A percentile compares a stretch with the other conserved stretches of the same genome.
phyloP scores from a whole-genome alignment of 2,329 filamentous ascomycete genomes.

The Pestalotiopsis sp. region DNA sequence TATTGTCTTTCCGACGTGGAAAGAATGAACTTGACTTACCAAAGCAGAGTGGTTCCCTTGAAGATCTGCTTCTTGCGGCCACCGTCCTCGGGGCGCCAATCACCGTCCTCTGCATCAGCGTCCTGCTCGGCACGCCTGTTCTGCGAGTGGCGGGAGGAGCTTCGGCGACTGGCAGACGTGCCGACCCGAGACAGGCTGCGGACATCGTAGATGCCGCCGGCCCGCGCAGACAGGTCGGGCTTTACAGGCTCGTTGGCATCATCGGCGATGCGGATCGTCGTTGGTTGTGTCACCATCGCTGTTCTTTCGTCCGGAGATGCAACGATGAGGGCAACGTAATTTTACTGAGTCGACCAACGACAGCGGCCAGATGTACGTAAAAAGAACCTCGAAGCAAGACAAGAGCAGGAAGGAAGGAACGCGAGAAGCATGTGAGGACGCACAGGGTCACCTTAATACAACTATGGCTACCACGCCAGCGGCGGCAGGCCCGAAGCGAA shows the following conservation, averaged over 20 bases:
- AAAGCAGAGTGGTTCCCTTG: conserved; percentile 37
- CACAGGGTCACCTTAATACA: conserved; percentile 2
- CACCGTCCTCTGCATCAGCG: conserved; percentile 34
- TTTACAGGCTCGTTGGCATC: conserved; percentile 26
- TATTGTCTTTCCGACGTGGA: not conserved
- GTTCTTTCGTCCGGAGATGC: not conserved
- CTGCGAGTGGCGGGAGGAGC: conserved; percentile 26
- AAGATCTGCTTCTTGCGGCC: conserved; percentile 40
- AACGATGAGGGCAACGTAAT: conserved; percentile 3
- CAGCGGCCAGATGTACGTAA: not conserved
- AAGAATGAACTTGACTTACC: conserved; percentile 27
- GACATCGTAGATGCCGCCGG: conserved; percentile 33
- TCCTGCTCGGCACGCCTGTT: conserved; percentile 25
- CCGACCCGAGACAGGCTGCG: conserved; percentile 25
- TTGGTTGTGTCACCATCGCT: conserved; percentile 23
- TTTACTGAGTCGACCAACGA: conserved; percentile 2
- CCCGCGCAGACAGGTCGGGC: conserved; percentile 19
- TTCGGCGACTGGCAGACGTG: conserved; percentile 22
- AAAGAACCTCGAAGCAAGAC: not conserved
- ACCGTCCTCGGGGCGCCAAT: conserved; percentile 35
- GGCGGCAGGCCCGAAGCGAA: not conserved
- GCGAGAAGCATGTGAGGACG: conserved; percentile 1
- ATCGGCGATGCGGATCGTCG: conserved; percentile 32
- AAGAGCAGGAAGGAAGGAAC: not conserved
- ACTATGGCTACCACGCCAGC: not conserved